phyloP scores from a whole-genome alignment of 176 grass and related monocot species.

The Paspalum vaginatum region DNA sequence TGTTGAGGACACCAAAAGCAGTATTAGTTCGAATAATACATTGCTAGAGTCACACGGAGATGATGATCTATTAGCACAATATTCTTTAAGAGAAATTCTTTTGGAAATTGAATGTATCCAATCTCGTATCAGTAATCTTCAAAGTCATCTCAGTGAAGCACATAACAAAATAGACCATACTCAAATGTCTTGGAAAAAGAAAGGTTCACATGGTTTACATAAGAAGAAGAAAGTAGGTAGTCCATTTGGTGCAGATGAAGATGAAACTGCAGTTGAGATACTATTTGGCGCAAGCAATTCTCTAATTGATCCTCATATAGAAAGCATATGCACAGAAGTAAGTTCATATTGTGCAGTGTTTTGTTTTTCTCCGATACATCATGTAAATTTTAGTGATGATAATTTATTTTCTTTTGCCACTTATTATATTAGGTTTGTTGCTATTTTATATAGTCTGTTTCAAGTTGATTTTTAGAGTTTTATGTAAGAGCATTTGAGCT shows the following conservation, averaged over 20 bases:
- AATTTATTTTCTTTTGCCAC: not conserved
- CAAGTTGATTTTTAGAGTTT: slow-evolving; percentile 20
- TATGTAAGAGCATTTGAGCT: slow-evolving; percentile 22
- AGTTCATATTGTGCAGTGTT: slow-evolving; percentile 11
- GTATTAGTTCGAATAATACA: slow-evolving; percentile 49
- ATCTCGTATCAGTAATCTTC: slow-evolving; percentile 58
- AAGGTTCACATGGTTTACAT: slow-evolving; percentile 34
- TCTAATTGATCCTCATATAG: slow-evolving; percentile 5
- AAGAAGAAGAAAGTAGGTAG: slow-evolving; percentile 19
- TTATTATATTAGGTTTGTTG: not conserved
- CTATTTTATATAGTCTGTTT: slow-evolving; percentile 15
- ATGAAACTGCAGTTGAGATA: slow-evolving; percentile 30
- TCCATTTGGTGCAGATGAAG: slow-evolving; percentile 10
- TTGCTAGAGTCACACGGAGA: slow-evolving; percentile 42
- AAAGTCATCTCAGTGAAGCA: slow-evolving; percentile 46
- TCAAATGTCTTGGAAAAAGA: slow-evolving; percentile 34
- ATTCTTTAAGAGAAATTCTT: slow-evolving; percentile 64
- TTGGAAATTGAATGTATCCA: slow-evolving; percentile 64
- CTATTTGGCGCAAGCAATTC: slow-evolving; percentile 34
- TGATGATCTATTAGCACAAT: slow-evolving; percentile 41
- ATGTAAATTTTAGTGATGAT: not conserved
- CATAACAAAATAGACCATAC: not conserved
- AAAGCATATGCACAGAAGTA: slow-evolving; percentile 45
- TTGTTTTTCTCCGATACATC: slow-evolving; percentile 19
- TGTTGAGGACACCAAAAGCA: slow-evolving; percentile 50